Evolutionary conservation across 176 grass and related monocot species (phyloP).

Genomic region (Olyra latifolia): DNA sequence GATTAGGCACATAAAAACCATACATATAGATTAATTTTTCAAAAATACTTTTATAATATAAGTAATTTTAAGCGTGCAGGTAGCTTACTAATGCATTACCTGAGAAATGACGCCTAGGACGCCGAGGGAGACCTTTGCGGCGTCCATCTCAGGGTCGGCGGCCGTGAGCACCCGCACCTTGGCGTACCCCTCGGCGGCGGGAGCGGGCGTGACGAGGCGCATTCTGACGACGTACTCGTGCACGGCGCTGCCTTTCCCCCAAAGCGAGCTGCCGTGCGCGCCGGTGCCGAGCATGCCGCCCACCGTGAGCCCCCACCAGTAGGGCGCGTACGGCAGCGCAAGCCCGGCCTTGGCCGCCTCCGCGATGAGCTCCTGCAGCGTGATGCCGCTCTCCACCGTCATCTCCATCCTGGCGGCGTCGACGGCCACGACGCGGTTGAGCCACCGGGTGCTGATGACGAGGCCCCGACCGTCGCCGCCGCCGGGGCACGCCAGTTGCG

Average conservation of each 20-base stretch:
- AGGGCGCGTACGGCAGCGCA: slow-evolving; percentile 61
- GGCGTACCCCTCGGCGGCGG: slow-evolving; percentile 48
- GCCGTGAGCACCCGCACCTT: slow-evolving; percentile 43
- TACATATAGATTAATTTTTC: too few species aligned
- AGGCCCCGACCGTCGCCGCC: slow-evolving; percentile 34
- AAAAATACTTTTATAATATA: too few species aligned
- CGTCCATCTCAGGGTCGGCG: slow-evolving; percentile 53
- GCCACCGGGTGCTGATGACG: slow-evolving; percentile 49
- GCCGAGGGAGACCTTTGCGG: slow-evolving; percentile 83
- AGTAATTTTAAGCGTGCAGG: too few species aligned
- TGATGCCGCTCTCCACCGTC: slow-evolving; percentile 62
- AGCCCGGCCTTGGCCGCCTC: slow-evolving; percentile 42
- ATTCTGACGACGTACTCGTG: slow-evolving; percentile 85
- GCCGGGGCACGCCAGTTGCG: slow-evolving; percentile 67
- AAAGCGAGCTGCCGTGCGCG: slow-evolving; percentile 78
- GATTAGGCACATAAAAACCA: too few species aligned
- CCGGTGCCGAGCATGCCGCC: slow-evolving; percentile 77
- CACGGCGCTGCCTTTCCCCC: slow-evolving; percentile 71
- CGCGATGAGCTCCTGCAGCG: slow-evolving; percentile 43
- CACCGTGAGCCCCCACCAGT: slow-evolving; percentile 75
- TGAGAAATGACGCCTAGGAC: slow-evolving; percentile 77
- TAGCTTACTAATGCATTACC: slow-evolving; percentile 30
- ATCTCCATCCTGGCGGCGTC: slow-evolving; percentile 8
- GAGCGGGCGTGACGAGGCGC: slow-evolving; percentile 59
- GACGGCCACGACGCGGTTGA: slow-evolving; percentile 41